Evolutionary conservation across 805 yeast genomes (phyloP), one percentile per base, ranked within the genome.

Genomic region (Saccharomycopsis selenospora): DNA sequence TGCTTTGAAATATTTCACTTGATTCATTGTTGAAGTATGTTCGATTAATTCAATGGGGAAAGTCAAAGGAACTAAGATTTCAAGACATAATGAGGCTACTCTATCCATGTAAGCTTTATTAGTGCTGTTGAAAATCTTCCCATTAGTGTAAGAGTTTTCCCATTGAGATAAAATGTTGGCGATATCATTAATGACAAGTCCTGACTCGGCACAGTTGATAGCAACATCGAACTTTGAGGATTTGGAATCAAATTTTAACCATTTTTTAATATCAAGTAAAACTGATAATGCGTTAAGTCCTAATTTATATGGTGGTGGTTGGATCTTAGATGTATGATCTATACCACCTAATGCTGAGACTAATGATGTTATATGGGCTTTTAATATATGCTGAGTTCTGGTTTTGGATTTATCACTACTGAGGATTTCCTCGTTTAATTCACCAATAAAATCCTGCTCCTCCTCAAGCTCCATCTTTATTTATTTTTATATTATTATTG

Each of bases 321-420:
- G 62, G 2, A 61, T 54, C 3, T 66, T 62, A 0, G 82, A 68
- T 1, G 82, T 65, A 43, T 82, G 77, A 64, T 90, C 96, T 0
- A 82, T 76, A 1, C 97, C 98, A 47, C 99, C 99, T 2, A 91
- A 71, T 0, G 98, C 95, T 3, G 95, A 78, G 3, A 89, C 87
- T 36, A 90, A 71, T 40, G 86, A 79, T 11, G 90, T 76, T 27
- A 91, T 82, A 63, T 87, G 88, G 0, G 93, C 86, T 54, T 75
- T 73, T 36, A 82, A 63, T 13, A 79, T 53, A 28, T 52, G 53
- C 33, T 52, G 55, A 4, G 52, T 71, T 55, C 72, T 66, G 3
- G 74, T 64, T 20, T 59, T 57, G 13, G 54, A 47, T 8, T 25
- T 51, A 28, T 45, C 51, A 6, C 13, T 2, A 14, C 17, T 29